These are phyloP conservation scores for Didymella arachidicola DNA, from an alignment of 2,329 filamentous ascomycete species.

Conservation along the genomic window DNA sequence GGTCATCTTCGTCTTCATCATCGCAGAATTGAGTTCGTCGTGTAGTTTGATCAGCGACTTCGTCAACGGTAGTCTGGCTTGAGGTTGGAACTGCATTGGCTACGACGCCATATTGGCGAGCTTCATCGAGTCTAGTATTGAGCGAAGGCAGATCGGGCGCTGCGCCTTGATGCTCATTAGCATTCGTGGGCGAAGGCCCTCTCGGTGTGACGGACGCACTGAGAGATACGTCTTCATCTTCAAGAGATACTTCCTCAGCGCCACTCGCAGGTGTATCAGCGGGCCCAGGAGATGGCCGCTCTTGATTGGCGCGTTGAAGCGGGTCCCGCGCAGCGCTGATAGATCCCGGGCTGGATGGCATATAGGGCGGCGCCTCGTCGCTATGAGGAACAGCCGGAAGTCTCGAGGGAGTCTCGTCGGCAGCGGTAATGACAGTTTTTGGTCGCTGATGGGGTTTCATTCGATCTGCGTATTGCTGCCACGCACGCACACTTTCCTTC, in stretches of 20 bases:
- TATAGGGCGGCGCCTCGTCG: slow-evolving; percentile 22
- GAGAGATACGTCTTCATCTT: background rate
- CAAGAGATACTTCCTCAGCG: background rate
- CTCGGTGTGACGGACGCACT: slow-evolving; percentile 11
- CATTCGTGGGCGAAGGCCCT: background rate
- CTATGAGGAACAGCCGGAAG: slow-evolving; percentile 13
- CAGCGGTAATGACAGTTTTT: slow-evolving; percentile 23
- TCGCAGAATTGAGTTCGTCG: slow-evolving; percentile 10
- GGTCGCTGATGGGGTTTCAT: slow-evolving; percentile 36
- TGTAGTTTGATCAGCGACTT: slow-evolving; percentile 30
- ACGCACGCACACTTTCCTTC: slow-evolving; percentile 51
- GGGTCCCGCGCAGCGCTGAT: slow-evolving; percentile 29
- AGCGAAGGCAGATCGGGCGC: background rate
- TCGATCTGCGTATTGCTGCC: slow-evolving; percentile 49
- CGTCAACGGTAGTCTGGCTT: slow-evolving; percentile 56
- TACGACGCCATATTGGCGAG: background rate
- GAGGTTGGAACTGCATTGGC: slow-evolving; percentile 38
- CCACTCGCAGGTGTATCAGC: slow-evolving; percentile 14
- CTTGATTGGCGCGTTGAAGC: slow-evolving; percentile 17
- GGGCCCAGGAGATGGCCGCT: slow-evolving; percentile 31
- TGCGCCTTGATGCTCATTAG: background rate
- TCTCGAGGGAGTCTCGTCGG: slow-evolving; percentile 20
- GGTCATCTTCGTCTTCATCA: slow-evolving; percentile 42
- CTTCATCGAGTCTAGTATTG: background rate
- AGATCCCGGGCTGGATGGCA: slow-evolving; percentile 37